Base-by-base conservation (phyloP, 2,329 filamentous ascomycete species). In the Plenodomus tracheiphilus region DNA sequence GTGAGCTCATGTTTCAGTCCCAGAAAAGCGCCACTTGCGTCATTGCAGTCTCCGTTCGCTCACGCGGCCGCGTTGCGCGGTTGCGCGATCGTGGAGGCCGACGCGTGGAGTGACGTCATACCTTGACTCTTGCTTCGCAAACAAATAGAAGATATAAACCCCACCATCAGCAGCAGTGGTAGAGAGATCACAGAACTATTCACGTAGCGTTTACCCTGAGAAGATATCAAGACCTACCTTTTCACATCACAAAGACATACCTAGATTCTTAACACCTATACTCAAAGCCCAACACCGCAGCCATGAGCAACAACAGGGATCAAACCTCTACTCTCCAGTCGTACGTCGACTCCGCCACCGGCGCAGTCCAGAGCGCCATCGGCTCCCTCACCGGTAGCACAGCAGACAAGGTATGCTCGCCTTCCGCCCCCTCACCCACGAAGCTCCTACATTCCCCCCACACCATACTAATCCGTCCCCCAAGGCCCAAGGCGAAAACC, bases 241-340 rank as follows among this genome's bases (percentile, higher is more conserved):
- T n/a, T 5, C 22, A 25, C 22, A 25, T 32, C 9, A 32, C 28
- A 5, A 32, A 10, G 4, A 4, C 15, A 4, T 8, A 32, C 4
- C 4, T 11, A 32, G 28, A 32, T 8, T 6, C 35, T 20, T 15
- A 36, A 9, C 36, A 21, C 19, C 28, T n/a, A n/a, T 22, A 43
- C 2, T 3, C 10, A 17, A 3, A 35, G 13, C 17, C 30, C 18
- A n/a, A 32, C 4, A 15, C 11, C 28, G 28, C 28, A 32, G 50
- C 42, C 54, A 82, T 80, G 78, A 75, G 78, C 76, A 43, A 34
- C 21, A 78, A 79, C 69, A 66, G 66, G 41, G 61, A 70, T 56
- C 69, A 80, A 44, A 82, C 87, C 60, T 95, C 90, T 55, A 94
- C 91, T 56, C 81, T 92, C 67, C 83, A 93, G 80, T 88, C 89